These are phyloP conservation scores for Xylaria sp. DNA, from an alignment of 2,329 filamentous ascomycete genomes.

Conservation along the genomic window DNA sequence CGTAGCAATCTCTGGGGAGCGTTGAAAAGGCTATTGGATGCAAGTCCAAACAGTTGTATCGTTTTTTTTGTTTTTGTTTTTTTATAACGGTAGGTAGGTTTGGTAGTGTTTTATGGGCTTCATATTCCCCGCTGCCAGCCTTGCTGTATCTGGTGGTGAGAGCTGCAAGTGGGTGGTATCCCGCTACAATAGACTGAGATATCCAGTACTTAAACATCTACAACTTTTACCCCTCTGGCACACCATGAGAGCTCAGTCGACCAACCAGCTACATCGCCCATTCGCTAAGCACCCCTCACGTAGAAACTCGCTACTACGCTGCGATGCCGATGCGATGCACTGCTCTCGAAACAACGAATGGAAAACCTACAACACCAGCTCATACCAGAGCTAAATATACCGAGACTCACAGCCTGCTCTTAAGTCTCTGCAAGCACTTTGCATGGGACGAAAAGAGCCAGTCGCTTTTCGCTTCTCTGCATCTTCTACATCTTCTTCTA, in stretches of 20 bases:
- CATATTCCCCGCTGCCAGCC: too few relatives aligned
- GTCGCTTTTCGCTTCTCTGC: too few relatives aligned
- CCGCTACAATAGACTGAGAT: not conserved
- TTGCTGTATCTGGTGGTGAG: too few relatives aligned
- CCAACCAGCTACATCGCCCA: not conserved
- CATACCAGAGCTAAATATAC: not conserved
- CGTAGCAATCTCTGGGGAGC: too few relatives aligned
- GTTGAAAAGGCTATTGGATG: too few relatives aligned
- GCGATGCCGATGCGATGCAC: conserved; percentile 9
- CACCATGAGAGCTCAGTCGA: not conserved
- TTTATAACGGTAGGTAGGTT: too few relatives aligned
- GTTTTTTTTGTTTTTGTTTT: too few relatives aligned
- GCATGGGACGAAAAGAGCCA: too few relatives aligned
- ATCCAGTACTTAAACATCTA: not conserved
- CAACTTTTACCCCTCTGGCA: not conserved
- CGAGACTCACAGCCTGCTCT: too few relatives aligned
- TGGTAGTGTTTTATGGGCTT: too few relatives aligned
- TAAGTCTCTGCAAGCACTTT: too few relatives aligned
- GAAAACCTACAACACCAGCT: not conserved
- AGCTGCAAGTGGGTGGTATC: not conserved
- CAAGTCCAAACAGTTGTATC: too few relatives aligned
- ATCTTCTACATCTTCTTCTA: not conserved
- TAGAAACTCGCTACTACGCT: conserved; percentile 4
- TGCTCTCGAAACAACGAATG: not conserved
- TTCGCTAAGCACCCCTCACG: not conserved